These are phyloP conservation scores for Dacryopinax primogenitus DNA, from an alignment of 768 basidiomycete species.

Conservation along the genomic window DNA sequence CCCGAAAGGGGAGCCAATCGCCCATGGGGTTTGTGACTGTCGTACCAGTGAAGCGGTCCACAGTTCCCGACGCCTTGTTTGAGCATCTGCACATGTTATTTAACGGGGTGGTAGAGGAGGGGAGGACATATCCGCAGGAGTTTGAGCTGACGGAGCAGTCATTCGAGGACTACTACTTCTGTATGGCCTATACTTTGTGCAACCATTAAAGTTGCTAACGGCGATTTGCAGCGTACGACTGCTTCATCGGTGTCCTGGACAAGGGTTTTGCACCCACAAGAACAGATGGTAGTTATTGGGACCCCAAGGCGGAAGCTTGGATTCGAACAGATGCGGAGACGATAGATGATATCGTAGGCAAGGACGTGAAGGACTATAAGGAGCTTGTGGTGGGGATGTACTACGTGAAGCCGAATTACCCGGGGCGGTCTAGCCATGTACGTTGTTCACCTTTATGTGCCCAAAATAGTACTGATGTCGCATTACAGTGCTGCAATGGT, in stretches of 20 bases:
- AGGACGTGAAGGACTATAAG: conserved; percentile 1
- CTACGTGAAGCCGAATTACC: conserved; percentile 78
- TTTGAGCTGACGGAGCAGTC: conserved; percentile 32
- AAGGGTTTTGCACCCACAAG: conserved; percentile 35
- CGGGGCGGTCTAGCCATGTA: conserved; percentile 79
- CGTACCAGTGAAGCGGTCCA: conserved; percentile 39
- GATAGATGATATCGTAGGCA: not conserved
- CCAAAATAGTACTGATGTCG: not conserved
- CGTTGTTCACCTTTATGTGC: conserved; percentile 26
- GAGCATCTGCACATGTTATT: conserved; percentile 52
- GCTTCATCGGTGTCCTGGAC: conserved; percentile 20
- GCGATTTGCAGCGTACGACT: conserved; percentile 16
- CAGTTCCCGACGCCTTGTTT: conserved; percentile 40
- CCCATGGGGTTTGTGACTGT: conserved; percentile 30
- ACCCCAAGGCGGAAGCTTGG: conserved; percentile 57
- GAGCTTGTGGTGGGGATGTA: conserved; percentile 5
- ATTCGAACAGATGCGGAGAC: not conserved
- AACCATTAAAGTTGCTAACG: conserved; percentile 14
- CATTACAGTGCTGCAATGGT: conserved; percentile 64
- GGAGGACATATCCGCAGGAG: conserved; percentile 79
- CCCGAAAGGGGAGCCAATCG: conserved; percentile 18
- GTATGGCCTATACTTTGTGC: conserved; percentile 45
- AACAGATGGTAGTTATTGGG: conserved; percentile 46
- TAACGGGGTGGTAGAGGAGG: conserved; percentile 59
- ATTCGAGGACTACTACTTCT: conserved; percentile 68